phyloP scores from a whole-genome alignment of 768 basidiomycete species.

The Suillus americanus region DNA sequence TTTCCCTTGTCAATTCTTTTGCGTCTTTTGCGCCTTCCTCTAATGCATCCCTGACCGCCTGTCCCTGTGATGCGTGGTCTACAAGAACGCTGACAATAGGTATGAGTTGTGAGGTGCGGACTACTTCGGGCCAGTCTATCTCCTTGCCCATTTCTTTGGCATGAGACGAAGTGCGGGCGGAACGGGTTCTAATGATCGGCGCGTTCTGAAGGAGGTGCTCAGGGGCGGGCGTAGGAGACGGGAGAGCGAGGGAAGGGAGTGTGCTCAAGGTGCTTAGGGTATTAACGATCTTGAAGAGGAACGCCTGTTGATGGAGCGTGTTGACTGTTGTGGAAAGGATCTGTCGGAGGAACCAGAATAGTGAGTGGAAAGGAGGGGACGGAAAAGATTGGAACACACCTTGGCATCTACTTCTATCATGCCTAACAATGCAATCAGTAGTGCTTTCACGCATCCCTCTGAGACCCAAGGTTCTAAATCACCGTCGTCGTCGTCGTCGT shows the following conservation, averaged over 20 bases:
- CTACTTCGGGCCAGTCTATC: constrained; percentile 21
- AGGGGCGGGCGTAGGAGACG: constrained; percentile 48
- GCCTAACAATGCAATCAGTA: constrained; percentile 62
- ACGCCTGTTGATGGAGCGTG: background rate
- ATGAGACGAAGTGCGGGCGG: constrained; percentile 30
- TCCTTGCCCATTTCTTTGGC: constrained; percentile 18
- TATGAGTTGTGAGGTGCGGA: constrained; percentile 59
- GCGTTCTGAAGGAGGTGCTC: constrained; percentile 22
- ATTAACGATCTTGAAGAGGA: background rate
- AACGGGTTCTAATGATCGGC: constrained; percentile 47
- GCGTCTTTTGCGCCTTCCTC: constrained; percentile 55
- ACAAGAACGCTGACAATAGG: constrained; percentile 65
- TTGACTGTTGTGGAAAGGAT: background rate
- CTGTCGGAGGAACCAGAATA: background rate
- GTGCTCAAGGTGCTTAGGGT: constrained; percentile 11
- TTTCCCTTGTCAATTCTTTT: constrained; percentile 53
- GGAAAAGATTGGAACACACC: constrained; percentile 14
- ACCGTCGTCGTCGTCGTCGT: constrained; percentile 39
- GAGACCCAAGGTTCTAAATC: constrained; percentile 56
- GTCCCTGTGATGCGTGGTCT: constrained; percentile 46
- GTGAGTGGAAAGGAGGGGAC: background rate
- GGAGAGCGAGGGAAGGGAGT: constrained; percentile 51
- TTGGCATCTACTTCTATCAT: constrained; percentile 43
- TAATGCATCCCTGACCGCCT: constrained; percentile 54
- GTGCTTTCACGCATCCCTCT: constrained; percentile 61